Evolutionary conservation across 2,329 filamentous ascomycete genomes (phyloP).

Genomic region (Colletotrichum sp.): DNA sequence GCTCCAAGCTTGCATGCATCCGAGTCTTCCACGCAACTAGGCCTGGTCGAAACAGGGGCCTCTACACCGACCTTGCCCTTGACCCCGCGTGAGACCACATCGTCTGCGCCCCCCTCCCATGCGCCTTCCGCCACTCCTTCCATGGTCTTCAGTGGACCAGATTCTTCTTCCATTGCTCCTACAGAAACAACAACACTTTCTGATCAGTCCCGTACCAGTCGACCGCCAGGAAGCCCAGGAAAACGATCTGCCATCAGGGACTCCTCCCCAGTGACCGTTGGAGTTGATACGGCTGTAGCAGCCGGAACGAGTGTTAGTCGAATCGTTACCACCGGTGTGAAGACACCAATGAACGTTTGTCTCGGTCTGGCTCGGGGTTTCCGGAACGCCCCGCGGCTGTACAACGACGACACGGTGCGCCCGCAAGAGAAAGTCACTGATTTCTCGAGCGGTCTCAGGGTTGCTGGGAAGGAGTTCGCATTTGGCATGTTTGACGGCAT

Average conservation of each 20-base stretch:
- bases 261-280: conserved; percentile 26
- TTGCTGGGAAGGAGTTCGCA: conserved; percentile 80
- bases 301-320: conserved; percentile 71
- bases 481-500: conserved; percentile 83
- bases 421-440: conserved; percentile 81
- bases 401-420: conserved; percentile 82
- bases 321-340: conserved; percentile 77
- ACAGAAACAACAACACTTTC: conserved; percentile 34
- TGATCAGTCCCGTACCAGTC: conserved; percentile 24
- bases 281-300: conserved; percentile 65
- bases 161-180: conserved; percentile 31
- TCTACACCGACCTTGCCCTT: conserved; percentile 9
- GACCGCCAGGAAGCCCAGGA: conserved; percentile 3
- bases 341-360: conserved; percentile 84
- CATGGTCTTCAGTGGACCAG: conserved; percentile 28
- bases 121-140: conserved; percentile 6
- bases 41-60: not conserved
- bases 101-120: not conserved
- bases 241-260: conserved; percentile 22
- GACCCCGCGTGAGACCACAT: not conserved
- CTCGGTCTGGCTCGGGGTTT: conserved; percentile 85
- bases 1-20: conserved; percentile 2
- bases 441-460: conserved; percentile 74
- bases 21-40: conserved; percentile 16
- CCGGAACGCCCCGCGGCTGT: conserved; percentile 84